Conservation (phyloP, 2,329 filamentous ascomycete genomes). For the Myriosclerotinia duriaeana region DNA sequence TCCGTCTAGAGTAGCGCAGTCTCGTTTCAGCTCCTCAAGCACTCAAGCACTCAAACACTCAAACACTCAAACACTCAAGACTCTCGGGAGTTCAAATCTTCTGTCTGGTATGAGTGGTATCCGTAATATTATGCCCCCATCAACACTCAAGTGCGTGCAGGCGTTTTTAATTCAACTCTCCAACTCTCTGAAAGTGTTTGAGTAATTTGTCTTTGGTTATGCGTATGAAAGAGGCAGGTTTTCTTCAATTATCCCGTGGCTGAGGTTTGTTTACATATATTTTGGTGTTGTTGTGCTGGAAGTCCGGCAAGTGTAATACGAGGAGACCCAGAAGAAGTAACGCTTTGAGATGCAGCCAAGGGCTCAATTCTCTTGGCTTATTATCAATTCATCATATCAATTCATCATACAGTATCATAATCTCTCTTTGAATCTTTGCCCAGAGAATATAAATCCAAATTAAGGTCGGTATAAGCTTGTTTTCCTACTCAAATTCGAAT, state of each 20-base stretch:
- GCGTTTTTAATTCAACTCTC: too few relatives aligned
- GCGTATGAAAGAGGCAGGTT: too few relatives aligned
- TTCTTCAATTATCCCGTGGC: not conserved
- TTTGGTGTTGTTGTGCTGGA: not conserved
- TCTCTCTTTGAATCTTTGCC: not conserved
- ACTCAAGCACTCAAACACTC: not conserved
- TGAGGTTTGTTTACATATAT: constrained; percentile 12
- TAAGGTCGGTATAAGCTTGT: not conserved
- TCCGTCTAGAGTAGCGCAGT: too few relatives aligned
- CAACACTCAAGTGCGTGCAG: too few relatives aligned
- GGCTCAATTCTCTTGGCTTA: constrained; percentile 6
- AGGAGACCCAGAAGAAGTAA: constrained; percentile 5
- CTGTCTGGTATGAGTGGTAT: not conserved
- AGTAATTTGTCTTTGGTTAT: too few relatives aligned
- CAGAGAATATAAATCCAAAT: not conserved
- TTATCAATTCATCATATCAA: constrained; percentile 3
- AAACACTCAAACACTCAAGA: not conserved
- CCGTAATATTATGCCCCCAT: not conserved
- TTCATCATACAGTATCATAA: not conserved
- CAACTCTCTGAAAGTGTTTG: too few relatives aligned
- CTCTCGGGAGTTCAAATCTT: not conserved
- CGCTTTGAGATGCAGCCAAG: not conserved
- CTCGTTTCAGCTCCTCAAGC: not conserved
- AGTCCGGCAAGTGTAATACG: constrained; percentile 11
- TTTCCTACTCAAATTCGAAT: too few relatives aligned